Evolutionary conservation across 176 grass and related monocot genomes (phyloP).

Genomic region (Luzula sylvatica): DNA sequence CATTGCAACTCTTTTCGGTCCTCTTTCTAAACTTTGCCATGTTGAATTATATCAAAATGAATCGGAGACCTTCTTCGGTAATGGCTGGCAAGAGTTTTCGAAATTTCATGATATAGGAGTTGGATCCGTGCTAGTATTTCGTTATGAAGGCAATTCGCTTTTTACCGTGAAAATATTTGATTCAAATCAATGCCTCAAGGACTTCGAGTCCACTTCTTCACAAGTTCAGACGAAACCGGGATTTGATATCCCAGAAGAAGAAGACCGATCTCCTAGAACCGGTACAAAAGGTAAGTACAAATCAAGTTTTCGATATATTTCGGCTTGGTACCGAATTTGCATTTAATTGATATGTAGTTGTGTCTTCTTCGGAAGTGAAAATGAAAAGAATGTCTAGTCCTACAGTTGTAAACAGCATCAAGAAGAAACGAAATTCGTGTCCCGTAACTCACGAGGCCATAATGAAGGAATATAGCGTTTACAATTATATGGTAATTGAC

Average conservation of each 20-base stretch:
- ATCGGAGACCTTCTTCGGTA: constrained; percentile 1
- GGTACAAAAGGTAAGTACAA: not conserved
- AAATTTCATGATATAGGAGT: constrained; percentile 3
- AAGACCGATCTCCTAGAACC: no score
- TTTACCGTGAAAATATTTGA: constrained; percentile 15
- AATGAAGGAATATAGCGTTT: constrained; percentile 5
- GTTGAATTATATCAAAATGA: not conserved
- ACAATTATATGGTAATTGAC: not conserved
- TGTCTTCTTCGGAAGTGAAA: constrained; percentile 2
- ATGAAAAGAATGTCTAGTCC: constrained; percentile 13
- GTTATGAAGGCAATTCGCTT: constrained; percentile 16
- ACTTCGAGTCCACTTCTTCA: not conserved
- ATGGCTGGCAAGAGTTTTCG: constrained; percentile 10
- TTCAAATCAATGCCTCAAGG: no score
- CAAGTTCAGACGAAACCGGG: not conserved
- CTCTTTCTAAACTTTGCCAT: constrained; percentile 2
- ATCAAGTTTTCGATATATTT: no score
- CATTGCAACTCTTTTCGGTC: constrained; percentile 10
- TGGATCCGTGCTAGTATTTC: constrained; percentile 13
- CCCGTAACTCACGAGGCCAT: constrained; percentile 7
- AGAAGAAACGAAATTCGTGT: no score
- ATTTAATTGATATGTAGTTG: not conserved
- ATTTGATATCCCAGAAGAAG: not conserved
- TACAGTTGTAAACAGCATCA: no score
- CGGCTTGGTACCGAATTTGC: not conserved